Evolutionary conservation across 2,329 filamentous ascomycete species (phyloP), one percentile per base, ranked within the genome.

Genomic region (Nemania diffusa): DNA sequence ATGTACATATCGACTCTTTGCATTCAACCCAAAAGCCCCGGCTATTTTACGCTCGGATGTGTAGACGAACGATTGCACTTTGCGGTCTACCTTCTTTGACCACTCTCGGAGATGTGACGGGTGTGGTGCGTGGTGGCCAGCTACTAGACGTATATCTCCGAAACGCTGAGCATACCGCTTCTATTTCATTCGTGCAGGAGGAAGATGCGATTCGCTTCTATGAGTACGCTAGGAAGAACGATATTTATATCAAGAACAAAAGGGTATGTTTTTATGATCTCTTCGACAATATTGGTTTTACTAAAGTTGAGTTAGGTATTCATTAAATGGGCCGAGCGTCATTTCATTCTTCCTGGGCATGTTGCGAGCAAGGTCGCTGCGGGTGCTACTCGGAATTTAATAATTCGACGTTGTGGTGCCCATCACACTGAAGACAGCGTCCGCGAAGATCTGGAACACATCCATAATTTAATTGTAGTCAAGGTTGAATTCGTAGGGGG

Each of bases 371-470:
- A 91, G 75, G 85, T 94, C 62, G 78, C 79, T 44, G 82, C 79
- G 55, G 92, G 92, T 15, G 91, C 91, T 15, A 91, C 88, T 48
- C 88, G 93, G 67, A 96, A 95, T 73, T 78, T 97, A 42, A 80
- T 94, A 22, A 85, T 97, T 48, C 86, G 86, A 64, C 84, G 85
- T 9, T 87, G 86, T 71, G 83, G 83, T 72, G 81, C 81, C 60
- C 84, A 81, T 60, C 81, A 92, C 71, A 93, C 89, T 0, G 90
- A 90, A 71, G 80, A 86, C 7, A 79, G 80, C 17, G 88, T 97
- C 69, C 88, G 91, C 11, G 85, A 90, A 4, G 91, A 97, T 73
- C 84, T 96, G 42, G 90, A 94, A 26, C 93, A 97, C 76, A 95
- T 97, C 67, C 90, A 95, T 81, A 92, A 92, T 69, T 84, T 97